Base-by-base conservation (phyloP, 768 basidiomycete species). In the Naganishia vaughanmartiniae region DNA sequence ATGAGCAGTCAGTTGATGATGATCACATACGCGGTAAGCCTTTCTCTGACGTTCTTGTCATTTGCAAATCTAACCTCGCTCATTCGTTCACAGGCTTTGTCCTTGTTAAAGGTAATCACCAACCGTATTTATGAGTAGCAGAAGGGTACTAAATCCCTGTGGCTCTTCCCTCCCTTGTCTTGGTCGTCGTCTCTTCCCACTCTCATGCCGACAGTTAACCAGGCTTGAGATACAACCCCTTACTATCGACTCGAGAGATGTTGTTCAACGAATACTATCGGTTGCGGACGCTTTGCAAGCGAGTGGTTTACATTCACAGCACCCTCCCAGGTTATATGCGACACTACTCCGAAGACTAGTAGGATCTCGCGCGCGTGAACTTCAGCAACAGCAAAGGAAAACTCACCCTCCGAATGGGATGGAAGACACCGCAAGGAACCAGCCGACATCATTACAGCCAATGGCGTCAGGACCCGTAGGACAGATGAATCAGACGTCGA, bases 1-100 rank as follows among this genome's bases (percentile, higher is more conserved):
- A 90, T 93, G 5, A 94, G 97, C 80, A 90, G 91, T 4, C 89
- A 90, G 75, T 94, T 91, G 73, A 93, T 98, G 12, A 89, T 91
- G 83, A 87, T 87, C 53, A 90, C 90, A 21, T 96, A 98, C 81
- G 93, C 92, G 0, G 90, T 97, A 9, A 63, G 60, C 36, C 57
- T 15, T 34, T 19, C 57, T n/a, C 6, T 19, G 24, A 15, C 24
- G 24, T 14, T 6, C 19, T 42, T 12, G 24, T 15, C 31, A 26
- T 26, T 11, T 15, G 36, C 60, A n/a, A 6, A 17, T 26, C 39
- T 63, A n/a, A 63, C 60, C 19, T 19, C 11, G 15, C 39, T 3
- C 7, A 0, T 12, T 46, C 24, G 11, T n/a, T 17, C 11, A 11
- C n/a, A 63, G 60, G 60, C 60, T 15, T 83, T 96, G 70, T 95